Conservation (phyloP, 768 basidiomycete species). For the Agaricus sinodeliciosus region DNA sequence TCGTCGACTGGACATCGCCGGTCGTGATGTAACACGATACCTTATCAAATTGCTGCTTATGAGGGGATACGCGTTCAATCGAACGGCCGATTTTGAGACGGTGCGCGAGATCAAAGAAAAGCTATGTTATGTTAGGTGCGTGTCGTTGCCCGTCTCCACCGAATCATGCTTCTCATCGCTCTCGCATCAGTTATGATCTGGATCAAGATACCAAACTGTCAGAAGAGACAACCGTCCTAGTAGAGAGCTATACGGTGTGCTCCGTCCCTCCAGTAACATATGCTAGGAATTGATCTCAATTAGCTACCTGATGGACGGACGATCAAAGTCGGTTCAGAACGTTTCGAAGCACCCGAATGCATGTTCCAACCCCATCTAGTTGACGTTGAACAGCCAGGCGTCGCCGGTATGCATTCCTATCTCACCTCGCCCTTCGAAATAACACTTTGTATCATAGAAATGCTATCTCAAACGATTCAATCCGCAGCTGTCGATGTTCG, state of each 20-base stretch:
- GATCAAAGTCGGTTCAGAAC: slow-evolving; percentile 97
- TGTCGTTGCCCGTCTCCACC: neutral
- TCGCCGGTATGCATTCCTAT: slow-evolving; percentile 61
- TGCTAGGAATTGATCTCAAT: neutral
- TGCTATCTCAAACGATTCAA: slow-evolving; percentile 96
- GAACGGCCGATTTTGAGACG: slow-evolving; percentile 99
- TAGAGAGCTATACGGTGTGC: slow-evolving; percentile 91
- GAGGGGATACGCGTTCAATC: slow-evolving; percentile 99
- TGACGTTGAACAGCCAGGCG: slow-evolving; percentile 93
- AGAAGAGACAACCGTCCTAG: slow-evolving; percentile 94
- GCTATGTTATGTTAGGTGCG: slow-evolving; percentile 92
- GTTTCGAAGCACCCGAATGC: slow-evolving; percentile 98
- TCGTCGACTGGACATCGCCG: slow-evolving; percentile 92
- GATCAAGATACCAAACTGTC: slow-evolving; percentile 88
- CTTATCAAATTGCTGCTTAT: slow-evolving; percentile 98
- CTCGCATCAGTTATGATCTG: slow-evolving; percentile 75
- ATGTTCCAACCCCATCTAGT: slow-evolving; percentile 99
- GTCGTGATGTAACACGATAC: slow-evolving; percentile 96
- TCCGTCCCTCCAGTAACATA: neutral
- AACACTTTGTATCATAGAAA: slow-evolving; percentile 42
- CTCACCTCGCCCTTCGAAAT: neutral
- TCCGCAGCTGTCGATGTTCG: slow-evolving; percentile 85
- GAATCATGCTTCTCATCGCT: slow-evolving; percentile 2
- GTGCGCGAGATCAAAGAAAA: slow-evolving; percentile 99
- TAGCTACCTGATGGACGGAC: slow-evolving; percentile 92